Base-by-base conservation (phyloP, 1,139 yeast genomes). In the Candida pseudoviswanathii region DNA sequence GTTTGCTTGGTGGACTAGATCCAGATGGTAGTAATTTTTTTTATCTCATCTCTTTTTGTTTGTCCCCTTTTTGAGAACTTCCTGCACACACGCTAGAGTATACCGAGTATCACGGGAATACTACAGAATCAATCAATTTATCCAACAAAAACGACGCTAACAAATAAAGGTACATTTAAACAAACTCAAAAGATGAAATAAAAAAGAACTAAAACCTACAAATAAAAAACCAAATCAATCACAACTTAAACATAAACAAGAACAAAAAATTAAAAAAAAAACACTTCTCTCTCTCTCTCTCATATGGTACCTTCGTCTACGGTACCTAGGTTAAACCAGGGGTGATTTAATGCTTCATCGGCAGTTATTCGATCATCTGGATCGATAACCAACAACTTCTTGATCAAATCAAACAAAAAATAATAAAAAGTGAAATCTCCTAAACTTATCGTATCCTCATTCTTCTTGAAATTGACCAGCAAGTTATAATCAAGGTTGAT, bases 261-360 rank as follows among this genome's bases (percentile, higher is more conserved):
- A 32, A 32, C 36, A 32, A 32, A 32, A 32, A 10, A n/a, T 16
- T 16, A 16, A 10, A 32, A 10, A 32, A 16, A n/a, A 10, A 10
- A 10, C 16, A 11, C 16, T 6, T 24, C n/a, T n/a, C 16, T 33
- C 7, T 7, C 5, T 16, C 22, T 2, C 9, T 33, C 36, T 33
- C 21, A 37, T 37, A 37, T 24, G 16, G 40, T 82, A n/a, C 89
- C 94, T 59, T 86, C 92, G 67, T 86, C 95, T 58, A 84, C 81
- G 48, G 86, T 84, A 31, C 94, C 95, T 60, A 77, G 75, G 58
- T 81, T 80, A 64, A 88, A 87, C 92, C 94, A 87, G 49, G 85
- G 85, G 65, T 87, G 94, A 46, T 81, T 79, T 66, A 87, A 69
- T 1, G 92, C 91, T 49, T 85, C 89, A 50, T 75, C 71, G 1